These are phyloP conservation scores for Puccinia coronata DNA, from an alignment of 1,284 basidiomycete species.

Conservation along the genomic window DNA sequence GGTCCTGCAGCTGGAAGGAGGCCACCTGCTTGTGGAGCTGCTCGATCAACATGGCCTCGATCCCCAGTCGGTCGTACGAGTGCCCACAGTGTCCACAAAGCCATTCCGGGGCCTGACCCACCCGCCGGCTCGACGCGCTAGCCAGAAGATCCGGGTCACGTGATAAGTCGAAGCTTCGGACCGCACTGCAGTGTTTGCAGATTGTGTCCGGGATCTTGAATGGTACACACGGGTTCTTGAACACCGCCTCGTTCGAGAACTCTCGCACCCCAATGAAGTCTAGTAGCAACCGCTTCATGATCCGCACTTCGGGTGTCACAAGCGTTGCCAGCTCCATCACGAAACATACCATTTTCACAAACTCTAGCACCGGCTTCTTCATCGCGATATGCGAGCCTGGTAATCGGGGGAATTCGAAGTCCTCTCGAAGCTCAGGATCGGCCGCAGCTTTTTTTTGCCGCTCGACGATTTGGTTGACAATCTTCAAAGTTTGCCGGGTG, in stretches of 20 bases:
- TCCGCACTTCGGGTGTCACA: constrained; percentile 77
- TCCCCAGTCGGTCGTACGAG: constrained; percentile 79
- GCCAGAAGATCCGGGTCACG: constrained; percentile 56
- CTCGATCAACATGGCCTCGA: constrained; percentile 83
- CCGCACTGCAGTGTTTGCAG: constrained; percentile 82
- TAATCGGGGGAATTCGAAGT: constrained; percentile 73
- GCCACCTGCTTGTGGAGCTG: constrained; percentile 72
- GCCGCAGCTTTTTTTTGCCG: constrained; percentile 65
- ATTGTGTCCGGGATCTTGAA: constrained; percentile 84
- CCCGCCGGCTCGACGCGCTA: constrained; percentile 88
- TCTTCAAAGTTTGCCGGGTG: constrained; percentile 76
- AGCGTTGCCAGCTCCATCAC: constrained; percentile 77
- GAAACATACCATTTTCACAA: constrained; percentile 84
- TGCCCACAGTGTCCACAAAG: constrained; percentile 68
- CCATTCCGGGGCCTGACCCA: constrained; percentile 61
- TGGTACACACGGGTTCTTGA: constrained; percentile 90
- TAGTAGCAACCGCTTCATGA: constrained; percentile 84
- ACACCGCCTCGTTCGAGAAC: constrained; percentile 74
- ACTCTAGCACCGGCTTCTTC: constrained; percentile 79
- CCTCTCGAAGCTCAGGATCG: constrained; percentile 64
- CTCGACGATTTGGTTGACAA: constrained; percentile 70
- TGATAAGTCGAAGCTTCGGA: constrained; percentile 62
- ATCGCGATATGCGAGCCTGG: constrained; percentile 80
- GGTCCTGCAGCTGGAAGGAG: constrained; percentile 81
- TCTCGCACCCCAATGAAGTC: constrained; percentile 85